Base-by-base conservation (phyloP, 768 basidiomycete genomes). In the Hericium erinaceus region DNA sequence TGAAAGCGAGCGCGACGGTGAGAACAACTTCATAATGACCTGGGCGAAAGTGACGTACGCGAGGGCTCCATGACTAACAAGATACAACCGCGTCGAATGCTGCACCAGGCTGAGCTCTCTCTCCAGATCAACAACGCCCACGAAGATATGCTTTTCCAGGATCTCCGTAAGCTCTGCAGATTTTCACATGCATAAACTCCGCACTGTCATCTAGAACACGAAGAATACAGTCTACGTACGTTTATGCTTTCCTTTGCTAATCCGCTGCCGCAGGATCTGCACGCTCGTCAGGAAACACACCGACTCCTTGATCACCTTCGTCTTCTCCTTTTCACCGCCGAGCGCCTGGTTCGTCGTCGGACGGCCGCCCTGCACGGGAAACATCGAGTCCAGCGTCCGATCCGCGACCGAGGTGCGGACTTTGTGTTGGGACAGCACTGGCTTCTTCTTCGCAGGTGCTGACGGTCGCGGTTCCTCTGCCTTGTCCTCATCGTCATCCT, bases 311-410 rank as follows among this genome's bases (percentile, higher is more conserved):
- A 60, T 58, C 41, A 33, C 60, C 61, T 11, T 62, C 39, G 39
- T 56, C 57, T 49, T 61, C 40, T 53, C 48, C 46, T 54, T 20
- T 49, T 53, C 18, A 7, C 28, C 54, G 59, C 12, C 41, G 62
- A 64, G 44, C 41, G 15, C 38, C 33, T 49, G 48, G 53, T 12
- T 48, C 46, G 33, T 16, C 33, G 5, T 59, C 41, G 20, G 18
- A 11, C 20, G 26, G 4, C 28, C 41, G 38, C 1, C 53, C 56
- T 26, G 22, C 10, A 89, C 76, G 1, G 87, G 86, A 60, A 98
- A 89, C 92, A 98, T 97, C 0, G 93, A 93, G 66, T 98, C 95
- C 15, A 99, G 79, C 0, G 95, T 98, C 39, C 95, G 83, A 58
- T 95, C 90, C 48, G 85, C 76, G 9, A 85, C 72, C 10, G 93